Evolutionary conservation across 768 basidiomycete species (phyloP).

Genomic region (Calocera viscosa): DNA sequence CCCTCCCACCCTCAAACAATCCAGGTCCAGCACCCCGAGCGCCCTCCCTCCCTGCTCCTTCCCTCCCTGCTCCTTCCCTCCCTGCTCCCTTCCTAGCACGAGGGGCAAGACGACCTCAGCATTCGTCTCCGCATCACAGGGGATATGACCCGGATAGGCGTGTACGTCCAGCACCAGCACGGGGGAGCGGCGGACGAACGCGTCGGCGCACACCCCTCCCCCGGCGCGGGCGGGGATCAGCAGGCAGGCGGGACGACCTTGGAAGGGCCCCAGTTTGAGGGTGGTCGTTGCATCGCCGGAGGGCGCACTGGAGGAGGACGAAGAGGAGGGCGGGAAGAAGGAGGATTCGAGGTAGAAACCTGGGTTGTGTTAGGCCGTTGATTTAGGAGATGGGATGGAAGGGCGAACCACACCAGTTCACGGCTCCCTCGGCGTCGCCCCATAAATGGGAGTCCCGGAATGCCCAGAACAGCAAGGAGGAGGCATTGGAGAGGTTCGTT

Average conservation of each 20-base stretch:
- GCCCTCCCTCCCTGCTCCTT: not conserved
- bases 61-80: conserved; percentile 6
- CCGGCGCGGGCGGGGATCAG: conserved; percentile 47
- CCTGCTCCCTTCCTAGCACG: conserved; percentile 28
- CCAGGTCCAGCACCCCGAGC: conserved; percentile 61
- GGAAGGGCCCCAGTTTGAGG: conserved; percentile 72
- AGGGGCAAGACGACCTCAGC: conserved; percentile 86
- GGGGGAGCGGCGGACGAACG: conserved; percentile 45
- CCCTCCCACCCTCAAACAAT: conserved; percentile 57
- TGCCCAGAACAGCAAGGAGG: conserved; percentile 67
- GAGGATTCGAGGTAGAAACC: conserved; percentile 73
- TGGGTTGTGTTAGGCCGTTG: conserved; percentile 24
- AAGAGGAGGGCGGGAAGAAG: conserved; percentile 40
- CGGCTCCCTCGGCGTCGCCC: conserved; percentile 48
- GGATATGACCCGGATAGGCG: conserved; percentile 80
- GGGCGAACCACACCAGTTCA: conserved; percentile 85
- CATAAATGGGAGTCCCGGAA: conserved; percentile 58
- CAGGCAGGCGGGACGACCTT: conserved; percentile 85
- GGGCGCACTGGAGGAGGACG: conserved; percentile 19
- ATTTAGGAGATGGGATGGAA: not conserved
- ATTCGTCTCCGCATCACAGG: conserved; percentile 81
- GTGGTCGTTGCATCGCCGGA: conserved; percentile 14
- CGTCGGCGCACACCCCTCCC: conserved; percentile 78
- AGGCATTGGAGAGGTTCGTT: conserved; percentile 75
- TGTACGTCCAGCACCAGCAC: conserved; percentile 69